Evolutionary conservation across 2,329 filamentous ascomycete genomes (phyloP), one percentile per base, ranked within the genome.

Genomic region (Aspergillus candidus): DNA sequence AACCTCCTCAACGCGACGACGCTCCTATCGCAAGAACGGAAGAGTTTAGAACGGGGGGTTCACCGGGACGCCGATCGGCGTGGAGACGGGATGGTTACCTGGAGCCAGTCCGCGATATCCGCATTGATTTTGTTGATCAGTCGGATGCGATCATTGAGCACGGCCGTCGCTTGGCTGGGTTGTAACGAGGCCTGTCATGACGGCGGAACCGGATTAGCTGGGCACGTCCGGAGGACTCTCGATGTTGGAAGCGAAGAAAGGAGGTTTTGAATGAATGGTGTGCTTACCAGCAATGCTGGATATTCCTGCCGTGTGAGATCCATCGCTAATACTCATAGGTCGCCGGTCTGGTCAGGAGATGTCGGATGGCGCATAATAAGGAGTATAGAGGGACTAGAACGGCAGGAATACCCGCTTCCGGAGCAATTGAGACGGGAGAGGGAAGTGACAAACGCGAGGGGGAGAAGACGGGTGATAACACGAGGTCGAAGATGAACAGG

Each of bases 41-140:
- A 43, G 11, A 15, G 42, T 14, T 51, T 41, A 47, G 50, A 33
- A 35, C 32, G n/a, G 17, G 11, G n/a, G 11, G 8, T 11, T 39
- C 39, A 32, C 40, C 27, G 34, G 13, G 40, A 40, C n/a, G 51
- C 45, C 44, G 40, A 47, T 11, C 7, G 6, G 7, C 22, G 7
- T 27, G 31, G 11, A 38, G 40, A 32, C 31, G 43, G 18, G 31
- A 50, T 40, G 43, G 54, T 70, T 81, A 95, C 90, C 83, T 91
- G 86, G 50, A 98, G 78, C 88, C 91, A 98, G 71, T 97, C 91
- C 66, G 91, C 91, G 60, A 98, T 88, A 64, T 96, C 88, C 56
- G 75, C 71, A 69, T 98, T 96, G 71, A 94, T 73, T 67, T 84
- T 88, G 59, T 79, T 80, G 63, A 97, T 91, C 68, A 88, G 80